Evolutionary conservation across 306 rosid genomes (phyloP).

Genomic region (Inga leiocalycina): DNA sequence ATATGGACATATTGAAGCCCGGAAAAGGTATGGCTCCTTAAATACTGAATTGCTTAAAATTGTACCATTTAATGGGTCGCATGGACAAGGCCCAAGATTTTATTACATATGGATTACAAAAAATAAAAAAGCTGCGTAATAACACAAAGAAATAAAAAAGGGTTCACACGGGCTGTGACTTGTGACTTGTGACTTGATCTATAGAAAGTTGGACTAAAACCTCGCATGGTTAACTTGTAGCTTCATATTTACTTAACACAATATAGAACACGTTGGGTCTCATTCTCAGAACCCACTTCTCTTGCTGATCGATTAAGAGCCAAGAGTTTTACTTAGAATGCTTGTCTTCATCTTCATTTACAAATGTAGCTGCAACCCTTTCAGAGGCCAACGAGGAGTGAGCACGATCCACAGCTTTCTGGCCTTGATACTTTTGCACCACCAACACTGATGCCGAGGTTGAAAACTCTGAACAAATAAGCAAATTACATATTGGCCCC

Average conservation of each 20-base stretch:
- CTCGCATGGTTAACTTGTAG: background rate
- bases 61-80: no score
- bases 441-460: conserved; percentile 61
- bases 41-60: no score
- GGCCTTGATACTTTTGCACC: conserved; percentile 50
- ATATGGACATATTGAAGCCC: no score
- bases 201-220: background rate
- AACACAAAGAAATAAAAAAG: background rate
- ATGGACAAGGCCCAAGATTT: no score
- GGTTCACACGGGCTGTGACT: background rate
- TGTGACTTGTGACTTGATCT: background rate
- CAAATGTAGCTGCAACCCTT: conserved; percentile 10
- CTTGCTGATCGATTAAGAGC: background rate
- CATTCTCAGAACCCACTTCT: background rate
- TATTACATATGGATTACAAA: no score
- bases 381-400: conserved; percentile 7
- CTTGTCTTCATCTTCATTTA: conserved; percentile 5
- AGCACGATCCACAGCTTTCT: background rate
- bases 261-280: background rate
- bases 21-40: no score
- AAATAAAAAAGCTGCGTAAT: background rate
- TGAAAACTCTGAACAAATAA: conserved; percentile 46
- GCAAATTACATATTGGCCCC: conserved; percentile 57
- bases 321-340: background rate
- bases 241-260: background rate